Evolutionary conservation across 352 stramenopile species (phyloP), one percentile per base, ranked within the genome.

Genomic region (Phytopythium vexans): DNA sequence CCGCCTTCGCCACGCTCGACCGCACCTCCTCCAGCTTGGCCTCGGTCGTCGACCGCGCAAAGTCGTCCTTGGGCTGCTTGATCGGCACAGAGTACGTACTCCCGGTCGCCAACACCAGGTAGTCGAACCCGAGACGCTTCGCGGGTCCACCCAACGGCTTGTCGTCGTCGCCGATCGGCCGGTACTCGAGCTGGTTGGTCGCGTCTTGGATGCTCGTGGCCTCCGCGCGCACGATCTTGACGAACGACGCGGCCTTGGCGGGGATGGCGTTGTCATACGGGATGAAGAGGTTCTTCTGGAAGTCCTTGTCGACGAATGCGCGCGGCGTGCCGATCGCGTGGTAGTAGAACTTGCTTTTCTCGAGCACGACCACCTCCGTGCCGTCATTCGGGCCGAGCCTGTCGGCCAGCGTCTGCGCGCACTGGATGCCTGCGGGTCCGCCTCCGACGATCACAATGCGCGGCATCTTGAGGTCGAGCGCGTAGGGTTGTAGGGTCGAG

Each of bases 361-460:
- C 70, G 4, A 62, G 9, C 73, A 89, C 40, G 39, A 69, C 44
- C 72, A 87, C 57, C n/a, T n/a, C n/a, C n/a, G n/a, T n/a, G n/a
- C n/a, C n/a, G n/a, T n/a, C n/a, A n/a, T n/a, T n/a, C n/a, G n/a
- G n/a, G n/a, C n/a, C n/a, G n/a, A n/a, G n/a, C n/a, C n/a, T n/a
- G n/a, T 60, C 60, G 8, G 68, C 72, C 10, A 89, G 62, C 3
- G 68, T 47, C 42, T 83, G 70, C 9, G 49, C 51, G n/a, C 66
- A 64, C 37, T 65, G 72, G 41, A 87, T 62, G 15, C 79, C 79
- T 1, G 70, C 79, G n/a, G 73, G 56, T 2, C 79, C 79, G 31
- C 66, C 77, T 41, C 78, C 78, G 42, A 89, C 61, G 50, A 89
- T 82, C 15, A 87, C 69, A 8, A 87, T 60, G 16, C 72, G 67